Percentiles rank a stretch among this genome's conserved stretches.
phyloP scores from a whole-genome alignment of 768 basidiomycete genomes.

The Tulasnella sp. region DNA sequence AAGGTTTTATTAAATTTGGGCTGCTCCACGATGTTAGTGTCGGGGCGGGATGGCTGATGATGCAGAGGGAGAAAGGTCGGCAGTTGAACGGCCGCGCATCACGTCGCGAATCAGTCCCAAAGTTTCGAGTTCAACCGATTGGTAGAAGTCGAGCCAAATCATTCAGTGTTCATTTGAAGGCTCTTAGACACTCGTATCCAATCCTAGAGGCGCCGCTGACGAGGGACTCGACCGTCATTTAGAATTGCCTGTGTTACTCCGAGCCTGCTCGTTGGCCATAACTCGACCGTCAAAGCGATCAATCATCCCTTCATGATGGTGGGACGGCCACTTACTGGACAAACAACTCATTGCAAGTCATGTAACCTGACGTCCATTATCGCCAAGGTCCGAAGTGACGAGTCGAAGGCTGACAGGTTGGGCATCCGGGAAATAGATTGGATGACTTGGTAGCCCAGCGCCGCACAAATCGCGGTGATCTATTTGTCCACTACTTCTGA shows the following conservation, averaged over 20 bases:
- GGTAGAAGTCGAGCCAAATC: slow-evolving; percentile 60
- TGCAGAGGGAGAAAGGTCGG: slow-evolving; percentile 64
- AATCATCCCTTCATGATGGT: background rate
- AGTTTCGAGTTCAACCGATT: slow-evolving; percentile 4
- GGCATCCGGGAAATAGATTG: slow-evolving; percentile 50
- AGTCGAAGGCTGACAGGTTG: slow-evolving; percentile 62
- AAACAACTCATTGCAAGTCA: slow-evolving; percentile 59
- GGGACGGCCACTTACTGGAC: slow-evolving; percentile 56
- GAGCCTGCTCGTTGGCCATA: background rate
- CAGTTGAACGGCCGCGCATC: slow-evolving; percentile 51
- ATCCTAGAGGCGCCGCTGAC: slow-evolving; percentile 67
- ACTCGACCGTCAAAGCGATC: background rate
- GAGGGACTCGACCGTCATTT: slow-evolving; percentile 62
- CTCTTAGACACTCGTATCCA: slow-evolving; percentile 70
- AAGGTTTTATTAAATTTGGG: slow-evolving; percentile 68
- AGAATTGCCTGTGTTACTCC: slow-evolving; percentile 76
- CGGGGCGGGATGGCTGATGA: slow-evolving; percentile 65
- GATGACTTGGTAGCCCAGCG: background rate
- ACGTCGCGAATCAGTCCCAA: background rate
- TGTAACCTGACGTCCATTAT: slow-evolving; percentile 68
- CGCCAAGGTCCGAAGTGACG: slow-evolving; percentile 65
- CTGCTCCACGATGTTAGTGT: slow-evolving; percentile 58
- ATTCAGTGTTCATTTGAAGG: slow-evolving; percentile 83
- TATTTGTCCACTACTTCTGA: background rate
- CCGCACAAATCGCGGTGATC: background rate